Conservation (phyloP, 2,329 filamentous ascomycete species). For the Diaporthe destruens region DNA sequence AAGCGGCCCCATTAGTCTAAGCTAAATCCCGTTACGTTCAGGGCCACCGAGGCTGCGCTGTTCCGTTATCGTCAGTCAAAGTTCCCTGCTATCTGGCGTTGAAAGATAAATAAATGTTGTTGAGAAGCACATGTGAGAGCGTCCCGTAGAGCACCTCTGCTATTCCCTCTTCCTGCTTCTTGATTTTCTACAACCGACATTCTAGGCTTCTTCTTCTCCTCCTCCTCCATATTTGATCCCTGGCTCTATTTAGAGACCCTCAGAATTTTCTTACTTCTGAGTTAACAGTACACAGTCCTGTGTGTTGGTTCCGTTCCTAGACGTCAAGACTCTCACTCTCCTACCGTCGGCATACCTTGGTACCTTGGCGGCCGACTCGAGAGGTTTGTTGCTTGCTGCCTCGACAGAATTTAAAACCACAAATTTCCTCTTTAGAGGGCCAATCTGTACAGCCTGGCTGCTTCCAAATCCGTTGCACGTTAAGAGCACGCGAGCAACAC, state of each 20-base stretch:
- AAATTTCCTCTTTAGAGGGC: not conserved
- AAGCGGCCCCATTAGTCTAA: slow-evolving; percentile 34
- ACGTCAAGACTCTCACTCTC: not conserved
- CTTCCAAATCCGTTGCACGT: not conserved
- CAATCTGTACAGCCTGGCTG: slow-evolving; percentile 6
- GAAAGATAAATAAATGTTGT: slow-evolving; percentile 35
- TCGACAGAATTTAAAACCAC: not conserved
- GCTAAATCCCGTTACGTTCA: slow-evolving; percentile 4
- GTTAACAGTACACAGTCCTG: not conserved
- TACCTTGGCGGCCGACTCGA: not conserved
- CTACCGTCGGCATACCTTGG: not conserved
- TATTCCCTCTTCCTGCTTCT: not conserved
- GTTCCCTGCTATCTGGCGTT: slow-evolving; percentile 36
- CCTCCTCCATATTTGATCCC: not conserved
- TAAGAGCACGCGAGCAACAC: not conserved
- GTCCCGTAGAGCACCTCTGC: not conserved
- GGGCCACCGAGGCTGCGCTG: slow-evolving; percentile 15
- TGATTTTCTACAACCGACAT: not conserved
- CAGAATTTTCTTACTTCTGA: not conserved
- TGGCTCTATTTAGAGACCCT: not conserved
- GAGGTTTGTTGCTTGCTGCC: not conserved
- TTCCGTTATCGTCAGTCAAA: slow-evolving; percentile 38
- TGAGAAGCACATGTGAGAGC: slow-evolving; percentile 28
- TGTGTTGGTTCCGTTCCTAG: not conserved
- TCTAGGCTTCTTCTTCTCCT: not conserved